Conservation (phyloP, 2,329 filamentous ascomycete genomes). For the Epichloe elymi region DNA sequence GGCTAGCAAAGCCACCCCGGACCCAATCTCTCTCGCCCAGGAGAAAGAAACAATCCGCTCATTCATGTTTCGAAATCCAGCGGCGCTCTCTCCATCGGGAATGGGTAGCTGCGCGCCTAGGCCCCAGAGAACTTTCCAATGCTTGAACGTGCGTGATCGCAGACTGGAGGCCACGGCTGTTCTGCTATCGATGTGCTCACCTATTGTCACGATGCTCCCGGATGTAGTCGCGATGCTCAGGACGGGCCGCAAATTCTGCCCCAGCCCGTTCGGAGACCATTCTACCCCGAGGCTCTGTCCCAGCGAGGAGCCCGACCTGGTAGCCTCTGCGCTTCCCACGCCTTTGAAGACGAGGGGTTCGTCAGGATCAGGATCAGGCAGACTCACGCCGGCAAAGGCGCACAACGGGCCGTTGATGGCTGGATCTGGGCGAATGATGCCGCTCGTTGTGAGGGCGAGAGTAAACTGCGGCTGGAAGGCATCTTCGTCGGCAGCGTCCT, state of each 20-base stretch:
- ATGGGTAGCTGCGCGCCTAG: conserved; percentile 38
- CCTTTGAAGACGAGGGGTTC: conserved; percentile 24
- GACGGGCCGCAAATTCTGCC: conserved; percentile 38
- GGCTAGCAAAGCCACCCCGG: conserved; percentile 32
- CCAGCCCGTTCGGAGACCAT: conserved; percentile 48
- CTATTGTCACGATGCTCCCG: conserved; percentile 37
- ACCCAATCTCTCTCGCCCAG: conserved; percentile 34
- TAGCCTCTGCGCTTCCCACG: conserved; percentile 32
- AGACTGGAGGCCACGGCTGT: conserved; percentile 17
- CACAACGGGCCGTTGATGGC: conserved; percentile 34
- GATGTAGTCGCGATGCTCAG: conserved; percentile 36
- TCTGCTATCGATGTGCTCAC: conserved; percentile 27
- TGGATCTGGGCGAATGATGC: conserved; percentile 24
- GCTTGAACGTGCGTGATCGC: conserved; percentile 28
- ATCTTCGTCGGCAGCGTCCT: conserved; percentile 15
- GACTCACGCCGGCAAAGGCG: conserved; percentile 21
- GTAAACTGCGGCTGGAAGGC: conserved; percentile 21
- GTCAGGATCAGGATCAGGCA: conserved; percentile 15
- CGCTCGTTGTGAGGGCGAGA: conserved; percentile 19
- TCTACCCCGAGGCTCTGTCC: conserved; percentile 40
- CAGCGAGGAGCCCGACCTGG: conserved; percentile 34
- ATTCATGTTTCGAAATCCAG: conserved; percentile 22
- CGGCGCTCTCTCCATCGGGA: conserved; percentile 24
- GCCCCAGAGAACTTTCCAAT: conserved; percentile 43
- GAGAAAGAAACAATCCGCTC: conserved; percentile 38